Evolutionary conservation across 805 yeast genomes (phyloP), one percentile per base, ranked within the genome.

Genomic region (Teunomyces gatunensis): DNA sequence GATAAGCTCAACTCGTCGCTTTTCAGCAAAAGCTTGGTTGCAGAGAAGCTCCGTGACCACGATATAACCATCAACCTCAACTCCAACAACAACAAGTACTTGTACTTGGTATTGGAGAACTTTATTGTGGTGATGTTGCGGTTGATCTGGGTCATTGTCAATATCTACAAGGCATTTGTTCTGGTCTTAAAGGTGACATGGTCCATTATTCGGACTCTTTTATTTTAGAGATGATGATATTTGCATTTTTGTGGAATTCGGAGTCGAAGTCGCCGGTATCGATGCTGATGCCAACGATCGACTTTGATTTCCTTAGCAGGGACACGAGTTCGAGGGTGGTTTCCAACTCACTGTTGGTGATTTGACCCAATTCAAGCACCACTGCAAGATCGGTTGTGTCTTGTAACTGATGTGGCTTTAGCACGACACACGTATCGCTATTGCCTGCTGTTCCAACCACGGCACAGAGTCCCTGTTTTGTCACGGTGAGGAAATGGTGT

Each of bases 131-230:
- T 79, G 1, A 21, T 73, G 3, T 64, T 83, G 23, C 75, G 85
- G 69, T 47, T 74, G 3, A 65, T 80, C n/a, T 83, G 88, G 88
- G 64, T 80, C 3, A 60, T 78, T 6, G 84, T 78, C 35, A 80
- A 75, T 40, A 45, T 76, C 12, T 77, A 75, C 59, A 67, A 79
- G 49, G 42, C 68, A 7, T 27, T 70, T 13, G 63, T 61, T 49
- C 43, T 47, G 6, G 36, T 63, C 2, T 25, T 66, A 6, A 53
- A 45, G 50, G 11, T 67, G 11, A 13, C 48, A 4, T 50, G 53
- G 51, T 41, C 42, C 34, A 35, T 47, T 9, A 28, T 53, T n/a
- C 37, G 40, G 40, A 45, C 45, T 21, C n/a, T 49, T 12, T 29
- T 49, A 15, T 42, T 44, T 28, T 47, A 30, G 37, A 27, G 15